These are phyloP conservation scores for Magnaporthiopsis rhizophila DNA, from an alignment of 2,329 filamentous ascomycete species.

Conservation along the genomic window DNA sequence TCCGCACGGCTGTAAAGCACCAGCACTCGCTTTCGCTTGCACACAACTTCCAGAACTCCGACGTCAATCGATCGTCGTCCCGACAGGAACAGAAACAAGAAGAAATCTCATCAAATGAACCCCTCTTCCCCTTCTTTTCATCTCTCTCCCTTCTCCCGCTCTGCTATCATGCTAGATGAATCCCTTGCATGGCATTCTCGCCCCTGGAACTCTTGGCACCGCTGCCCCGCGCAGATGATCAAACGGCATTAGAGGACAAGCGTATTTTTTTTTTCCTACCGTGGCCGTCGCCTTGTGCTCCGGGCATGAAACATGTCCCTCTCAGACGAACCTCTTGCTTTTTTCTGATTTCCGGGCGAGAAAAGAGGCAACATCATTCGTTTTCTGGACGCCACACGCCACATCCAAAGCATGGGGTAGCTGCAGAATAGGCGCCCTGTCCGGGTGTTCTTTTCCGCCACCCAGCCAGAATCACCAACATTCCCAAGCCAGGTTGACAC, in stretches of 20 bases:
- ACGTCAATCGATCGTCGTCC: too few species aligned
- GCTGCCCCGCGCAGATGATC: not conserved
- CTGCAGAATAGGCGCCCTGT: too few species aligned
- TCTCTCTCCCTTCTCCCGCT: not conserved
- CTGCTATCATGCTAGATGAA: not conserved
- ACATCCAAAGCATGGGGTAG: too few species aligned
- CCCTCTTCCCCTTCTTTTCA: not conserved
- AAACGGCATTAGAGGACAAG: not conserved
- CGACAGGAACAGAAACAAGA: too few species aligned
- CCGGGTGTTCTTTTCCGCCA: too few species aligned
- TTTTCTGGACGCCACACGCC: too few species aligned
- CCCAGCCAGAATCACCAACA: too few species aligned
- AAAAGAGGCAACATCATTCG: too few species aligned
- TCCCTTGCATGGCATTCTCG: too few species aligned
- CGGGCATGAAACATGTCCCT: not conserved
- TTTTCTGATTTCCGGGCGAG: too few species aligned
- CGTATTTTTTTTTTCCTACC: not conserved
- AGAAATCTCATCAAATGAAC: too few species aligned
- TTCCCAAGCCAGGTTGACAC: too few species aligned
- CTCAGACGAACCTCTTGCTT: not conserved
- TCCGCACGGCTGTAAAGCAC: not conserved
- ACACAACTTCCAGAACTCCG: not conserved
- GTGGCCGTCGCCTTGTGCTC: not conserved
- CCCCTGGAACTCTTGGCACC: not conserved
- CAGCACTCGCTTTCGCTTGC: not conserved